These are phyloP conservation scores for Dendryphion nanum DNA, from an alignment of 2,329 filamentous ascomycete genomes.

Conservation along the genomic window DNA sequence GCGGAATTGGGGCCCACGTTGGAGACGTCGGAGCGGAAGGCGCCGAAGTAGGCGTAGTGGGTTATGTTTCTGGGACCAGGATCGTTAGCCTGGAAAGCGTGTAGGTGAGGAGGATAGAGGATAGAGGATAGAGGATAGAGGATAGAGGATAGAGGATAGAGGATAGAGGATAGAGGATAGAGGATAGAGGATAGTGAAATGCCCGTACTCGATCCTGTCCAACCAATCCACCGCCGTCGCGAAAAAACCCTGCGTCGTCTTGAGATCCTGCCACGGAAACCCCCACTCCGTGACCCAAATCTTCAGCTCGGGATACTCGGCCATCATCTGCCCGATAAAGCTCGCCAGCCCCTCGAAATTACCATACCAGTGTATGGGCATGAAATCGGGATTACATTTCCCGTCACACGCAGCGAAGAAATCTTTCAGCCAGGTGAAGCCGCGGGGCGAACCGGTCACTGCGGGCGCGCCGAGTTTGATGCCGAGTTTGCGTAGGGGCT, in stretches of 20 bases:
- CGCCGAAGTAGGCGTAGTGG: conserved; percentile 73
- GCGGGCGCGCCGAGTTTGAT: conserved; percentile 69
- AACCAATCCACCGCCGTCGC: conserved; percentile 66
- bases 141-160: neutral
- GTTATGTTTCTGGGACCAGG: conserved; percentile 51
- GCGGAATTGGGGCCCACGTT: conserved; percentile 73
- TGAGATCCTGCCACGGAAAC: conserved; percentile 54
- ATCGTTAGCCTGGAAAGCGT: neutral
- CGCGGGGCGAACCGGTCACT: conserved; percentile 60
- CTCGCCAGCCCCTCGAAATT: conserved; percentile 67
- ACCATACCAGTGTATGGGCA: conserved; percentile 58
- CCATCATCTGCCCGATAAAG: conserved; percentile 61
- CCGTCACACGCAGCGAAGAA: conserved; percentile 61
- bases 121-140: neutral
- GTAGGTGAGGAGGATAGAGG: neutral
- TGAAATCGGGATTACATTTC: conserved; percentile 49
- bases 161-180: neutral
- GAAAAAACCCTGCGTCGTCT: conserved; percentile 63
- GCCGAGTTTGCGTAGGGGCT: conserved; percentile 63
- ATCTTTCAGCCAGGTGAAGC: conserved; percentile 65
- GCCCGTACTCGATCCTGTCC: conserved; percentile 57
- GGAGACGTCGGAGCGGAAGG: conserved; percentile 66
- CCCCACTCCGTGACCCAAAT: conserved; percentile 83
- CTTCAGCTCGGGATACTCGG: conserved; percentile 48
- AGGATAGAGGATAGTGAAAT: too few relatives aligned